Evolutionary conservation across 2,329 filamentous ascomycete genomes (phyloP).

Genomic region (Trichoderma sp.): DNA sequence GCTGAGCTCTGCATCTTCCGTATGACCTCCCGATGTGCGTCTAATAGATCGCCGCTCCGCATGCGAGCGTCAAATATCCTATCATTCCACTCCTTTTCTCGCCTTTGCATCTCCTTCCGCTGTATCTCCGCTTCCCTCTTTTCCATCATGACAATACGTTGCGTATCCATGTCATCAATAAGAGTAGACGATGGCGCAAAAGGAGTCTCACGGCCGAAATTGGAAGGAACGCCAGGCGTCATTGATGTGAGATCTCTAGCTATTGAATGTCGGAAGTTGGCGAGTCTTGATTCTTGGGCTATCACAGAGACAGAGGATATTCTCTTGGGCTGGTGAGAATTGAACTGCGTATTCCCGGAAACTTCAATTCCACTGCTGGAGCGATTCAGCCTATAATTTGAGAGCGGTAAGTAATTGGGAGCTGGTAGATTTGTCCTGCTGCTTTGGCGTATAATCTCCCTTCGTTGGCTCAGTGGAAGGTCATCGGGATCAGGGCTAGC

Average conservation of each 20-base stretch:
- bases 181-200: conserved; percentile 40
- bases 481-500: conserved; percentile 60
- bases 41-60: conserved; percentile 72
- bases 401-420: conserved; percentile 35
- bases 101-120: conserved; percentile 58
- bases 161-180: conserved; percentile 50
- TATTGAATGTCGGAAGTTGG: conserved; percentile 67
- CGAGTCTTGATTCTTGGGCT: conserved; percentile 60
- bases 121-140: conserved; percentile 65
- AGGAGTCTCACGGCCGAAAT: conserved; percentile 43
- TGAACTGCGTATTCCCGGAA: conserved; percentile 45
- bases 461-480: conserved; percentile 70
- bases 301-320: conserved; percentile 45
- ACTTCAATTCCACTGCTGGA: conserved; percentile 31
- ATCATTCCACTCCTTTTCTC: conserved; percentile 60
- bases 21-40: conserved; percentile 77
- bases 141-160: conserved; percentile 57
- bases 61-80: conserved; percentile 72
- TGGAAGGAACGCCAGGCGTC: conserved; percentile 38
- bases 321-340: conserved; percentile 59
- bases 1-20: conserved; percentile 69
- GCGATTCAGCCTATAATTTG: conserved; percentile 31
- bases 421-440: conserved; percentile 42
- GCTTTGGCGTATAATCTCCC: conserved; percentile 59
- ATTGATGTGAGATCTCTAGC: conserved; percentile 59